These are phyloP conservation scores for Saccharomycopsis olivae DNA, from an alignment of 805 yeast species.

Conservation along the genomic window DNA sequence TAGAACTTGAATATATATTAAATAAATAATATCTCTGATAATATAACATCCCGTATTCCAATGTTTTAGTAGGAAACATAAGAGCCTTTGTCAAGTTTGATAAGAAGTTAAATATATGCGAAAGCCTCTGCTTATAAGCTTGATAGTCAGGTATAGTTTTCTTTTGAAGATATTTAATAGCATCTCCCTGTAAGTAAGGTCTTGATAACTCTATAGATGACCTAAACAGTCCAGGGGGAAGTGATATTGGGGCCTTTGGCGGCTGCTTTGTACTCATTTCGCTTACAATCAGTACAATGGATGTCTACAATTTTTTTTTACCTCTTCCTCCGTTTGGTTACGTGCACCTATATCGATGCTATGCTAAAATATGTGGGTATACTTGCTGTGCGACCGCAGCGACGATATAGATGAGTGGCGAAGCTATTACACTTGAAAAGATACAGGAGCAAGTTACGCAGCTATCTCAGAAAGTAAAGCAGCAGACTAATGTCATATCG, in stretches of 20 bases:
- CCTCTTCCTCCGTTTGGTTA: too few relatives aligned
- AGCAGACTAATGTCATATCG: slow-evolving; percentile 55
- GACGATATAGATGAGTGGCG: too few relatives aligned
- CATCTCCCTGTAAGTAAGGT: slow-evolving; percentile 49
- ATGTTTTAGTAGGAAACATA: slow-evolving; percentile 59
- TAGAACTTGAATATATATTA: slow-evolving; percentile 44
- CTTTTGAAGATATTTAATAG: slow-evolving; percentile 39
- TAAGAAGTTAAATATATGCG: slow-evolving; percentile 43
- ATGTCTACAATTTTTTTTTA: too few relatives aligned
- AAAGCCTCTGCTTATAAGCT: slow-evolving; percentile 40
- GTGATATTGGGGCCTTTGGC: too few relatives aligned
- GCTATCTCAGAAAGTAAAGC: slow-evolving; percentile 44
- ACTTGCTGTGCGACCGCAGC: too few relatives aligned
- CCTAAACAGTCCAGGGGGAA: neutral
- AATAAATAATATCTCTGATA: slow-evolving; percentile 64
- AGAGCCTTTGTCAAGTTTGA: slow-evolving; percentile 41
- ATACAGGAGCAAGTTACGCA: slow-evolving; percentile 35
- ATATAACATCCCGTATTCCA: slow-evolving; percentile 61
- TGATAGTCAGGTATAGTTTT: slow-evolving; percentile 41
- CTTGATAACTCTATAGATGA: slow-evolving; percentile 36
- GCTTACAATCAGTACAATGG: too few relatives aligned
- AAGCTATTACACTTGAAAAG: too few relatives aligned
- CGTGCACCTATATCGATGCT: too few relatives aligned
- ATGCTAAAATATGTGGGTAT: too few relatives aligned
- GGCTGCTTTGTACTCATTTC: too few relatives aligned